Percentiles rank a stretch among this genome's conserved stretches.
These are phyloP conservation scores for Sphenostylis stenocarpa DNA, from an alignment of 306 rosid species.

Conservation along the genomic window DNA sequence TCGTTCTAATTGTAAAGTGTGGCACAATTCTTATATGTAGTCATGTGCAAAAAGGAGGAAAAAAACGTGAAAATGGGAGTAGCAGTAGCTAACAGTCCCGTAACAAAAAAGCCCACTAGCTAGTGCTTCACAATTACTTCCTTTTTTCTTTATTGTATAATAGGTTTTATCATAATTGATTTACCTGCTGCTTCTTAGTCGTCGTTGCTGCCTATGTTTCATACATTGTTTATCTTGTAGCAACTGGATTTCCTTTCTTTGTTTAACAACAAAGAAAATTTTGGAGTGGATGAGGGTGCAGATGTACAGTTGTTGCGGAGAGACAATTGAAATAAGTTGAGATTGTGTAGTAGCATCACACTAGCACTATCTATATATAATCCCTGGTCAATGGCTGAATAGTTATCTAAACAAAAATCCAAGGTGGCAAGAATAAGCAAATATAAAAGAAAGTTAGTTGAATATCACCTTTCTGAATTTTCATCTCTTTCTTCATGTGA, in stretches of 20 bases:
- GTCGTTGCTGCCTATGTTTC: not conserved
- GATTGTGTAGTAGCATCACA: not conserved
- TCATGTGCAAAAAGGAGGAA: too few relatives aligned
- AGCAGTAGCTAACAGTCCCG: too few relatives aligned
- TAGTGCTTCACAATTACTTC: too few relatives aligned
- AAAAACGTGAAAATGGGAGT: too few relatives aligned
- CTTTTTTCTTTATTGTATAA: too few relatives aligned
- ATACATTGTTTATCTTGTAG: not conserved
- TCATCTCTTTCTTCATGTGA: not conserved
- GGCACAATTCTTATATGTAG: too few relatives aligned
- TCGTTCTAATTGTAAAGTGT: too few relatives aligned
- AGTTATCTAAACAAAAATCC: not conserved
- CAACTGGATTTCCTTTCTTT: not conserved
- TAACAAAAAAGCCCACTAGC: too few relatives aligned
- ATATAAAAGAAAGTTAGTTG: not conserved
- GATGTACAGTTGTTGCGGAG: not conserved
- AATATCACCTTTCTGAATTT: not conserved
- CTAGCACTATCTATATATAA: not conserved
- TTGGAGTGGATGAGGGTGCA: not conserved
- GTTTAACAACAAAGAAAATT: not conserved
- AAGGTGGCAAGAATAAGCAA: not conserved
- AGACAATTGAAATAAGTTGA: not conserved
- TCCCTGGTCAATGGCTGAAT: constrained; percentile 1
- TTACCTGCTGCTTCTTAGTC: not conserved
- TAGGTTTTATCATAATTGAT: not conserved